Base-by-base conservation (phyloP, 495 filamentous ascomycete genomes). In the Pseudomonodictys pantanalensis region DNA sequence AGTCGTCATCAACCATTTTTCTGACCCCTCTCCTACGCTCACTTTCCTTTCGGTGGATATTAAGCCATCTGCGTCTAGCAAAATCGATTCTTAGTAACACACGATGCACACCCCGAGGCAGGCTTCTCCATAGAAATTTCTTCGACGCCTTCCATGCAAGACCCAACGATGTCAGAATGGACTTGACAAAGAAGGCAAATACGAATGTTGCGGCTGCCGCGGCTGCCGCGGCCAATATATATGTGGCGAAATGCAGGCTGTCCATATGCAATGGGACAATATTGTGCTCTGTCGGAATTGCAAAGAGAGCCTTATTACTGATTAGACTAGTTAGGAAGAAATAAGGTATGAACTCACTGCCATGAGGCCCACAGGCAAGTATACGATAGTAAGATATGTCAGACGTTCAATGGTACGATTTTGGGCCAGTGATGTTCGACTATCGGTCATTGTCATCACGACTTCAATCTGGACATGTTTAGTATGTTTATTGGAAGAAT, bases 381-480 rank as follows among this genome's bases (percentile, higher is more conserved):
- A 56, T 10, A 32, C 17, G 18, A 56, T 56, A n/a, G 53, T 56
- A 12, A 45, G n/a, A 17, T 47, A 56, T 3, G 53, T 56, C 23
- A 56, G 43, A 5, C 42, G 4, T 42, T 56, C 20, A 30, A 56
- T 48, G 11, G 41, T 39, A 28, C 23, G 20, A 25, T 56, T 56
- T 17, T 56, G 53, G 12, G 1, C 24, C 9, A 52, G 28, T 3
- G 53, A 56, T 17, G 53, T 22, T 12, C 53, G 53, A 39, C 53
- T 56, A 25, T 56, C 53, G 2, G 39, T 24, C 7, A 56, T 12
- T 28, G 53, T 24, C 53, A 56, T 11, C n/a, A 56, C 25, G 22
- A 42, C 53, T 38, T 56, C 53, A 28, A 56, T 35, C 53, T 56
- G 20, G 8, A 15, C 8, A 3, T 3, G 15, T 18, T 11, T 8